Base-by-base conservation (phyloP, 176 grass and related monocot species). In the Oryza punctata region DNA sequence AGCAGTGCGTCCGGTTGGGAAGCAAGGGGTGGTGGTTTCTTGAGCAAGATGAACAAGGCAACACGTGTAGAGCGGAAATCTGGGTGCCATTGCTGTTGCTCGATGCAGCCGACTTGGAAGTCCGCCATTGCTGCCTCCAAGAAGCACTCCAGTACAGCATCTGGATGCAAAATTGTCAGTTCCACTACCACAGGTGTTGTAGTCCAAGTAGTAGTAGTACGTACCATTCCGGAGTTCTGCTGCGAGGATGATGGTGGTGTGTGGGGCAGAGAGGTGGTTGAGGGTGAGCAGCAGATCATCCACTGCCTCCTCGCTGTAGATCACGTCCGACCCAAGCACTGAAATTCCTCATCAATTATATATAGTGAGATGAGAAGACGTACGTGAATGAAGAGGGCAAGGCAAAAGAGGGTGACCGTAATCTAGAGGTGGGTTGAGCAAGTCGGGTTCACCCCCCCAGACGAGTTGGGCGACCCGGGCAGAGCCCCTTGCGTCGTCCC, bases 261-360 rank as follows among this genome's bases (percentile, higher is more conserved):
- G 69, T 4, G 45, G 63, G 13, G 85, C 89, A 43, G 89, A 87
- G 24, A 98, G 85, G 1, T 90, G 87, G 18, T 78, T 81, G 24
- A 98, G 78, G 24, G 93, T 98, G 7, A 49, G 29, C 27, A 92
- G 78, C 71, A 95, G 83, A 81, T 95, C 96, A 69, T 89, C 77
- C 0, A 98, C 89, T 10, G 85, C 96, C 70, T 84, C 88, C 90
- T 98, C 93, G 25, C 86, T 93, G 85, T 98, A 95, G 18, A 98
- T 85, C 27, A 98, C 87, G n/a, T 98, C 93, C 1, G 89, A 98
- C 66, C 96, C 96, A n/a, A 98, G 81, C 75, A 98, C 85, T 97
- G 67, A 72, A 85, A 78, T 11, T 37, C 37, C 7, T n/a, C n/a
- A 33, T 33, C 32, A 33, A 33, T 33, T 33, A 37, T 37, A n/a